phyloP scores from a whole-genome alignment of 768 basidiomycete species.

The Neoboletus magnificus region DNA sequence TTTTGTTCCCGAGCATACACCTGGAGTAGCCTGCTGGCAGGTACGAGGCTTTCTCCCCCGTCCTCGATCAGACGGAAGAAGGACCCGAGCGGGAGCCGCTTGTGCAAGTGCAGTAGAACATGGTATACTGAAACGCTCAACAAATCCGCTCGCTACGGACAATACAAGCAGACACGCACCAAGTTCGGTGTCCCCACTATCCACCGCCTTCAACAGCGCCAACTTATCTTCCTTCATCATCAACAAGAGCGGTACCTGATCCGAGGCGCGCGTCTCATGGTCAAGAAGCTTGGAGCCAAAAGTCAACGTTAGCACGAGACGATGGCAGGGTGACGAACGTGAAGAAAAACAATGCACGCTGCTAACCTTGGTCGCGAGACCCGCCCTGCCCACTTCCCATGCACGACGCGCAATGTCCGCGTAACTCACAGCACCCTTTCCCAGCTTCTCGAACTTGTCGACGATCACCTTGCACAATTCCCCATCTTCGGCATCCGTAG shows the following conservation, averaged over 20 bases:
- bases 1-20: constrained; percentile 91
- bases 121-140: constrained; percentile 67
- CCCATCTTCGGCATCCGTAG: constrained; percentile 66
- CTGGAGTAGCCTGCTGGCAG: constrained; percentile 78
- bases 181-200: constrained; percentile 93
- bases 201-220: constrained; percentile 85
- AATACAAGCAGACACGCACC: constrained; percentile 44
- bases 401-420: constrained; percentile 93
- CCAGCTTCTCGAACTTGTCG: constrained; percentile 82
- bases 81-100: constrained; percentile 77
- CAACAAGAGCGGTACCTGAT: constrained; percentile 91
- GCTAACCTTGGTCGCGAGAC: constrained; percentile 81
- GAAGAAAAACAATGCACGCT: background rate
- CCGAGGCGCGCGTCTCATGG: constrained; percentile 80
- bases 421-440: constrained; percentile 79
- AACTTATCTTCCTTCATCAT: constrained; percentile 92
- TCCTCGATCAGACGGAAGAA: constrained; percentile 96
- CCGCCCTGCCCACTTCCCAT: constrained; percentile 81
- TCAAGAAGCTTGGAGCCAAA: constrained; percentile 67
- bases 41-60: constrained; percentile 68
- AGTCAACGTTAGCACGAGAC: background rate
- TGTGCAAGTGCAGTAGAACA: constrained; percentile 84
- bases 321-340: background rate
- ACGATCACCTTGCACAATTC: constrained; percentile 82
- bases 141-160: background rate